Conservation (phyloP, 768 basidiomycete genomes). For the Amanita exitialis region DNA sequence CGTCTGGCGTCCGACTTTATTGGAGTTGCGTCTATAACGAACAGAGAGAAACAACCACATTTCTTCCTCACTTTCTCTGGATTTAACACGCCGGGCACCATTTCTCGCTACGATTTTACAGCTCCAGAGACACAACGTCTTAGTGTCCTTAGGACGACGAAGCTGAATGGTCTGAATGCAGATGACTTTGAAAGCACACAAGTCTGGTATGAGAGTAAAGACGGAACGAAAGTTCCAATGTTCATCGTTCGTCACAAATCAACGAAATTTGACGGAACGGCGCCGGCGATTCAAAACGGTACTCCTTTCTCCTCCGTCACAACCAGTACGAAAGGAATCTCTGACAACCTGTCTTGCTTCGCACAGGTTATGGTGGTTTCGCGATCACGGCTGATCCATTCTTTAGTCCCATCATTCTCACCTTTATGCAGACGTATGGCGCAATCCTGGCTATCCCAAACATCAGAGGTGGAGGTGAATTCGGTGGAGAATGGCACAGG, state of each 20-base stretch:
- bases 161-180: constrained; percentile 47
- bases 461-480: constrained; percentile 66
- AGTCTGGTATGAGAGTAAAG: constrained; percentile 73
- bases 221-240: constrained; percentile 77
- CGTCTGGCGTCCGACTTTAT: constrained; percentile 2
- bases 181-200: constrained; percentile 55
- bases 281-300: constrained; percentile 73
- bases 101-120: constrained; percentile 1
- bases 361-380: constrained; percentile 70
- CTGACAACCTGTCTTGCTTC: background rate
- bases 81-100: background rate
- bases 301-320: background rate
- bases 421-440: constrained; percentile 63
- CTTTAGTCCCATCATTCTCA: constrained; percentile 63
- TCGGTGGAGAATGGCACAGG: constrained; percentile 79
- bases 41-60: constrained; percentile 1
- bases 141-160: constrained; percentile 18
- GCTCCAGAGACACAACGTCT: background rate
- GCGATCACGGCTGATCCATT: constrained; percentile 52
- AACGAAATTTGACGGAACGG: constrained; percentile 61
- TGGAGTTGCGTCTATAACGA: background rate
- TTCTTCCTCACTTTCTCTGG: background rate
- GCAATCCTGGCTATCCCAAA: constrained; percentile 52
- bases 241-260: constrained; percentile 71
- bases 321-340: background rate